phyloP scores from a whole-genome alignment of 306 rosid species.

The Corylus avellana region DNA sequence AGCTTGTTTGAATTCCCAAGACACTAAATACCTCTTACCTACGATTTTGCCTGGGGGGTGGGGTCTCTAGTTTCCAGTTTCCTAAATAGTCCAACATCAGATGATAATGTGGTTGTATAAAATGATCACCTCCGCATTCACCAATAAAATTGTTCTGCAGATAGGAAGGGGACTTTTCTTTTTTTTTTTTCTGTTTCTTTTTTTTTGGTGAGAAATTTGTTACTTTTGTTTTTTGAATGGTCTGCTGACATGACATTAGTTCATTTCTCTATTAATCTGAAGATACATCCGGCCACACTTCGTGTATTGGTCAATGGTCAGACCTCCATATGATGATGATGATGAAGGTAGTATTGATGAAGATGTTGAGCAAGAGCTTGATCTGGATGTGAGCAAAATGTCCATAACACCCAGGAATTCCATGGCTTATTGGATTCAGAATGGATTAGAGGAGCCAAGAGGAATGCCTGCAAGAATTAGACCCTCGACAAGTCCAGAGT shows the following conservation, averaged over 20 bases:
- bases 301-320: conserved; percentile 78
- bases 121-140: neutral
- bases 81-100: no score
- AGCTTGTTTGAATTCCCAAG: no score
- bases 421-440: neutral
- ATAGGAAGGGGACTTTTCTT: no score
- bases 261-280: conserved; percentile 14
- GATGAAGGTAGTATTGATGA: conserved; percentile 53
- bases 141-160: neutral
- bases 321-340: conserved; percentile 45
- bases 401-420: conserved; percentile 15
- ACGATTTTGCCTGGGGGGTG: no score
- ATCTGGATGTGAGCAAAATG: conserved; percentile 13
- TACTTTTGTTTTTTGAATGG: neutral
- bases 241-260: conserved; percentile 26
- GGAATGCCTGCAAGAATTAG: conserved; percentile 23
- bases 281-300: conserved; percentile 68
- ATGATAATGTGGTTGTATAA: no score
- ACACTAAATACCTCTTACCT: no score
- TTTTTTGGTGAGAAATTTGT: neutral
- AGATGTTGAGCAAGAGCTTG: conserved; percentile 30
- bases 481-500: conserved; percentile 20
- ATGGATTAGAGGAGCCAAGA: neutral
- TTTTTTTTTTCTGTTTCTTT: no score
- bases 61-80: no score